phyloP scores from a whole-genome alignment of 768 basidiomycete species.

The Tricholoma terreum region DNA sequence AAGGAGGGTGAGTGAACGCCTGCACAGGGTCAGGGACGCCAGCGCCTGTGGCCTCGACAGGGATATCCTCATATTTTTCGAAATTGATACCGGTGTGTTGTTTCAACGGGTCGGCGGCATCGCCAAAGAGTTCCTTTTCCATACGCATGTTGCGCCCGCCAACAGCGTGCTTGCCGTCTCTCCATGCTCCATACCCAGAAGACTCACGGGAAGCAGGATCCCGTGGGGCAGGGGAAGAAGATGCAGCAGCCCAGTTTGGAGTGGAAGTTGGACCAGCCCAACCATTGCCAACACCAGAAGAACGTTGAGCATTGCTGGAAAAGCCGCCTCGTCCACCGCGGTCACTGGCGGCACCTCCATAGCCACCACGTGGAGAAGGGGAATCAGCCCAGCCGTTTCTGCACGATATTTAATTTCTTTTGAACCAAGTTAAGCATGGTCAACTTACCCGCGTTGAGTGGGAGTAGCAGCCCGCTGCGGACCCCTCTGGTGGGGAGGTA shows the following conservation, averaged over 20 bases:
- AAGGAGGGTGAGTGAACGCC: slow-evolving; percentile 82
- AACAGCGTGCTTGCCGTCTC: slow-evolving; percentile 82
- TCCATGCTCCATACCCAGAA: slow-evolving; percentile 77
- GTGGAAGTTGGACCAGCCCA: slow-evolving; percentile 37
- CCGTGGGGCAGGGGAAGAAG: slow-evolving; percentile 18
- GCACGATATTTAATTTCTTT: slow-evolving; percentile 11
- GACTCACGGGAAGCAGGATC: slow-evolving; percentile 48
- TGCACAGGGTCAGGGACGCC: slow-evolving; percentile 95
- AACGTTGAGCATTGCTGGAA: slow-evolving; percentile 38
- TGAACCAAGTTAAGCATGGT: slow-evolving; percentile 7
- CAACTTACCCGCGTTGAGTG: slow-evolving; percentile 53
- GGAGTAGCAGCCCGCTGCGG: slow-evolving; percentile 82
- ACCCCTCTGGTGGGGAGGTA: slow-evolving; percentile 85
- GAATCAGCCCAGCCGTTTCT: slow-evolving; percentile 75
- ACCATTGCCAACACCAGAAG: slow-evolving; percentile 37
- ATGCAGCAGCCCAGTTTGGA: slow-evolving; percentile 35
- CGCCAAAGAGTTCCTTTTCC: slow-evolving; percentile 96
- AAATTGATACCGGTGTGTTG: slow-evolving; percentile 99
- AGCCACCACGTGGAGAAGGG: slow-evolving; percentile 48
- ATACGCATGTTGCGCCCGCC: slow-evolving; percentile 82
- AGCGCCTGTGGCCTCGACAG: slow-evolving; percentile 96
- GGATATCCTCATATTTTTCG: slow-evolving; percentile 99
- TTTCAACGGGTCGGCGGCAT: slow-evolving; percentile 77
- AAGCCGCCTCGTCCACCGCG: slow-evolving; percentile 41
- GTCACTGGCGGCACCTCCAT: slow-evolving; percentile 42